Base-by-base conservation (phyloP, 78 protist species). In the Dictyostelium citrinum region DNA sequence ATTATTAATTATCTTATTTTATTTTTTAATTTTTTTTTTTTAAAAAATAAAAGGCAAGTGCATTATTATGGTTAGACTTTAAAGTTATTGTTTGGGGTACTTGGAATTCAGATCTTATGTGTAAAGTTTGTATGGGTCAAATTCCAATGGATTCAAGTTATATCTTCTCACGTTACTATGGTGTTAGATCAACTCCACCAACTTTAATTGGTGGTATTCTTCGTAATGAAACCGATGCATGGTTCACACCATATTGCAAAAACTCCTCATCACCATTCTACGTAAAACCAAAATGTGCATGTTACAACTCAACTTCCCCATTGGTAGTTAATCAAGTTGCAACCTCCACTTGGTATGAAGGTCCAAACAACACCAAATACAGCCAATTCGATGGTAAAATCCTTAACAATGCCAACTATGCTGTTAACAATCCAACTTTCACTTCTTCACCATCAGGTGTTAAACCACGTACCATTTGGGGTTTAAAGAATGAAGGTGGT, bases 121-220 rank as follows among this genome's bases (percentile, higher is more conserved):
- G 91, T 37, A 45, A 74, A 33, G 49, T 46, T 60, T 84, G 91
- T 55, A 84, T 84, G 91, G 75, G 82, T 12, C 75, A 84, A 11
- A 49, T 84, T 46, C 82, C 82, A 51, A 74, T 84, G 31, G 91
- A 84, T 33, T 74, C 91, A 17, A 20, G n/a, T 5, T 84, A 74
- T 72, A 74, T 84, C 12, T 46, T 84, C 22, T 71, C 51, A 22
- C 67, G 82, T 37, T 49, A 45, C 35, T 74, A 55, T 74, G 91
- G 91, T 84, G 60, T 84, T 39, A 31, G 82, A 33, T 2, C 67
- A 14, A 74, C 51, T 1, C 55, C 49, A 6, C 31, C 82, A n/a
- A 77, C 74, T 11, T 9, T 84, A 11, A 84, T 84, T 35, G 91
- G 82, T 35, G 91, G 91, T 84, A 39, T 84, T 35, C n/a, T 31